These are phyloP conservation scores for Metschnikowia colocasiae DNA, from an alignment of 805 yeast genomes.

Conservation along the genomic window DNA sequence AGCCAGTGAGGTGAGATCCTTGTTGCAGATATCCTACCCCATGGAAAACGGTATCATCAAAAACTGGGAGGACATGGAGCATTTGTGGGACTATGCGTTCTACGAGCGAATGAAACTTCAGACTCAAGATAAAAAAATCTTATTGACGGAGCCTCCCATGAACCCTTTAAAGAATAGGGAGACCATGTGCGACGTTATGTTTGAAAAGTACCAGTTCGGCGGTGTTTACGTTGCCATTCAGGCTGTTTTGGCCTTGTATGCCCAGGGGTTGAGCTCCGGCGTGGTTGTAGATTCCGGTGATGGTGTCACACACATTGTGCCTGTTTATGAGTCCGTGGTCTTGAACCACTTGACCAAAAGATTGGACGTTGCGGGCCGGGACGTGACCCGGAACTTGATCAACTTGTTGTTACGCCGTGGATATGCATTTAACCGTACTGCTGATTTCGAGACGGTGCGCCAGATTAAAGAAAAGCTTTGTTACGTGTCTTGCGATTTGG, in stretches of 20 bases:
- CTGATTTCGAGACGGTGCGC: conserved; percentile 97
- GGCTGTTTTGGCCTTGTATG: conserved; percentile 96
- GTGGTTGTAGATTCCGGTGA: conserved; percentile 99
- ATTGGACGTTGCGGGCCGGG: conserved; percentile 96
- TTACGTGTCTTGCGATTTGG: conserved; percentile 92
- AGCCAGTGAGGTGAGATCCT: conserved; percentile 85
- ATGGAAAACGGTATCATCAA: conserved; percentile 98
- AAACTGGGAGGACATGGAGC: conserved; percentile 98
- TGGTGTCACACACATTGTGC: conserved; percentile 97
- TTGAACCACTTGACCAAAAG: conserved; percentile 89
- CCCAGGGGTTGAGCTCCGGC: conserved; percentile 94
- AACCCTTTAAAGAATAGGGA: conserved; percentile 90
- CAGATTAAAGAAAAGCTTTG: conserved; percentile 95
- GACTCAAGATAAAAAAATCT: conserved; percentile 68
- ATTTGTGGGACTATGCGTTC: conserved; percentile 96
- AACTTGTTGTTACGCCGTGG: conserved; percentile 91
- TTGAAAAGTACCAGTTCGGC: conserved; percentile 84
- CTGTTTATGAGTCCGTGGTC: conserved; percentile 96
- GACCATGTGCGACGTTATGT: conserved; percentile 88
- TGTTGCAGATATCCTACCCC: conserved; percentile 91
- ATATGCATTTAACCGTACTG: conserved; percentile 96
- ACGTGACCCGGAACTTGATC: conserved; percentile 93
- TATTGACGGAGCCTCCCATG: conserved; percentile 97
- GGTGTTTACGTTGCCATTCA: conserved; percentile 96
- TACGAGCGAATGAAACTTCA: conserved; percentile 83